Evolutionary conservation across 305 asterid species (phyloP), one percentile per base, ranked within the genome.

Genomic region (Salvia sclarea): DNA sequence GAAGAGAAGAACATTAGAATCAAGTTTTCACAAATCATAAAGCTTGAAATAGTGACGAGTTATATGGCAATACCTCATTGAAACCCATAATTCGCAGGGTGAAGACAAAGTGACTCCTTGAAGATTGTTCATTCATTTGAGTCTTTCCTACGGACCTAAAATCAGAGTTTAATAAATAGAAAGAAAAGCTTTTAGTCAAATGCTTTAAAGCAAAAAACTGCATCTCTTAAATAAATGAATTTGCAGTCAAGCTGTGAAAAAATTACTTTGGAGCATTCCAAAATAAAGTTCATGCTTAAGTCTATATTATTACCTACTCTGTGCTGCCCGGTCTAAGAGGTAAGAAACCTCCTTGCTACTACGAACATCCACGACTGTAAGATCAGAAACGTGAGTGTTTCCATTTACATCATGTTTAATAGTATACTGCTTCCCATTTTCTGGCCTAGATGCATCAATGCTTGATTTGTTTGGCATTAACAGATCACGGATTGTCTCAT

Each of bases 81-180:
- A 82, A 82, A 70, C 99, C 99, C 13, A 70, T 59, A 72, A 94
- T 94, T 78, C 90, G 75, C 62, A 94, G 68, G 50, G 96, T 91
- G 79, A 91, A 94, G 53, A 94, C 99, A 66, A 91, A 89, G 79
- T 94, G 99, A 52, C 99, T 94, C 75, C 99, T 82, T 2, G 96
- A 91, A 38, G 99, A 91, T 64, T 91, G 89, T 67, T 94, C 99
- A 40, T 91, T 94, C 96, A 94, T 94, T 57, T 89, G 97, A 17
- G 99, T 94, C 79, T 75, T 94, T 30, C 99, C 97, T 4, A 91
- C 95, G 43, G 99, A 91, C 81, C 98, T 93, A 40, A 58, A 58
- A 17, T 47, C 16, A 8, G 61, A 66, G 64, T 47, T 20, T 37
- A 59, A 55, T 18, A 55, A 24, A 11, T 60, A 53, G 10, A 31